Conservation (phyloP, 2,329 filamentous ascomycete genomes). For the Fusarium zealandicum region DNA sequence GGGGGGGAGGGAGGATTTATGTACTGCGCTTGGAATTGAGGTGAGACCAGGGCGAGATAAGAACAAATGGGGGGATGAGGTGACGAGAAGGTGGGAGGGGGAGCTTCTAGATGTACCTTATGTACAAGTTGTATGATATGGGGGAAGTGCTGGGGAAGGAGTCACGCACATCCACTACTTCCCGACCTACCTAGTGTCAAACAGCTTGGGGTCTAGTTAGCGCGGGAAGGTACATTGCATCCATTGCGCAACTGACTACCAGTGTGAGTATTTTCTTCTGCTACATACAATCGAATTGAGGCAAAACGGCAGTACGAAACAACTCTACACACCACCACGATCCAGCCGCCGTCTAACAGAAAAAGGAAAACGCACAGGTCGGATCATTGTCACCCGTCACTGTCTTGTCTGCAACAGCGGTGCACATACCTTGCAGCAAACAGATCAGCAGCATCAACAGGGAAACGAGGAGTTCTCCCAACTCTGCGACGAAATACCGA, state of each 20-base stretch:
- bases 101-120: slow-evolving; percentile 25
- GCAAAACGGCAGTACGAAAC: slow-evolving; percentile 19
- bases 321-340: neutral
- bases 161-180: slow-evolving; percentile 6
- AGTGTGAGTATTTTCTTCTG: slow-evolving; percentile 10
- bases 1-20: slow-evolving; percentile 31
- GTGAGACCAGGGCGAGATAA: slow-evolving; percentile 11
- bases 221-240: slow-evolving; percentile 12
- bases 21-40: slow-evolving; percentile 13
- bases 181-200: slow-evolving; percentile 25
- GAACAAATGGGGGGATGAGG: slow-evolving; percentile 1
- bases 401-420: no score
- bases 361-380: neutral
- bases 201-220: slow-evolving; percentile 10
- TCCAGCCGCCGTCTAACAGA: neutral
- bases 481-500: slow-evolving; percentile 30
- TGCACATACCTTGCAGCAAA: neutral
- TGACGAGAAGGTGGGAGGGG: slow-evolving; percentile 20
- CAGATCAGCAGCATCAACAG: neutral
- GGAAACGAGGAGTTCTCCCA: neutral
- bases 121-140: neutral
- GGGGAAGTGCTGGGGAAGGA: neutral
- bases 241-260: neutral
- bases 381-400: slow-evolving; percentile 3
- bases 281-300: neutral